Evolutionary conservation across 2,329 filamentous ascomycete species (phyloP).

Genomic region (Fusarium sp.): DNA sequence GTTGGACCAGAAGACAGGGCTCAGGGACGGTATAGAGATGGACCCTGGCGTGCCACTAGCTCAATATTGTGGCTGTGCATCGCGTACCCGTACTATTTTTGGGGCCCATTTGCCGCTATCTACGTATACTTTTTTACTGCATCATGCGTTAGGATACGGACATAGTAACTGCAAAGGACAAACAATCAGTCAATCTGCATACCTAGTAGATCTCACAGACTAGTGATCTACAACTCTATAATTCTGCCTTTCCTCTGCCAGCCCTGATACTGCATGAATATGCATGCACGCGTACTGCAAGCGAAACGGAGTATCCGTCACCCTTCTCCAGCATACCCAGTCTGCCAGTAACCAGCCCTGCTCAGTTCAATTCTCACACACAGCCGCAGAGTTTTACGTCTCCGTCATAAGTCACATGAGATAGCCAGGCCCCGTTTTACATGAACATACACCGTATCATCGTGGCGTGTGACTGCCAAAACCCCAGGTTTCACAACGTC

Average conservation of each 20-base stretch:
- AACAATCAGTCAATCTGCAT: neutral
- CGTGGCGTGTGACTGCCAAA: conserved; percentile 38
- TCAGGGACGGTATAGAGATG: conserved; percentile 21
- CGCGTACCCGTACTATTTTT: conserved; percentile 47
- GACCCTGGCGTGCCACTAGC: conserved; percentile 33
- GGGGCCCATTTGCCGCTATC: conserved; percentile 33
- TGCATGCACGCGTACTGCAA: conserved; percentile 33
- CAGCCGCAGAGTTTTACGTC: conserved; percentile 11
- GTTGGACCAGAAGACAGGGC: conserved; percentile 33
- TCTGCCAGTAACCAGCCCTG: no score
- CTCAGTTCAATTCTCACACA: conserved; percentile 18
- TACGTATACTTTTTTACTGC: neutral
- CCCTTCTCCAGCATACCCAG: conserved; percentile 15
- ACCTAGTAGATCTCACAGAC: conserved; percentile 21
- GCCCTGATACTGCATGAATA: conserved; percentile 30
- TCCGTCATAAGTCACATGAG: conserved; percentile 45
- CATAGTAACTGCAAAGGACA: no score
- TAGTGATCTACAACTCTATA: conserved; percentile 16
- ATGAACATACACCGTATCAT: conserved; percentile 6
- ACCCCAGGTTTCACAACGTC: conserved; percentile 47
- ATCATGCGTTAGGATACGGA: conserved; percentile 9
- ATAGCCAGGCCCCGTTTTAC: conserved; percentile 20
- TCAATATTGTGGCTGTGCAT: conserved; percentile 40
- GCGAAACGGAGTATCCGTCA: conserved; percentile 28
- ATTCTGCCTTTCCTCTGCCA: conserved; percentile 38